Conservation (phyloP, 2,329 filamentous ascomycete species). For the Paracamarosporium sp. region DNA sequence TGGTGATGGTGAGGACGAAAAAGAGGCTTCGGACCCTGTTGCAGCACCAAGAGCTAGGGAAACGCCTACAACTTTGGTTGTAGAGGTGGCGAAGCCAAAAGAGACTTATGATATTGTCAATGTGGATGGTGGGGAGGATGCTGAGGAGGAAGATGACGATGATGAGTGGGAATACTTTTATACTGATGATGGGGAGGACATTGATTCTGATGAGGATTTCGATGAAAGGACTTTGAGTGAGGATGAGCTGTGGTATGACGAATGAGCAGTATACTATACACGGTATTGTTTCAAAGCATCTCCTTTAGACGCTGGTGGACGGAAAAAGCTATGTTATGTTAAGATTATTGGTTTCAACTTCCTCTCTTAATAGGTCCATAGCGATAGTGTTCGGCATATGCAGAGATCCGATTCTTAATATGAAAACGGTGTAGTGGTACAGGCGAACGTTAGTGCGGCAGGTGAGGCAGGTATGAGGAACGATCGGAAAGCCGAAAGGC, state of each 20-base stretch:
- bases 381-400: no score
- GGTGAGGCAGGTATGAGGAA: no score
- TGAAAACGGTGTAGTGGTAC: no score
- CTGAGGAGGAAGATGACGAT: neutral
- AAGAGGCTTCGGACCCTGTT: neutral
- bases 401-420: no score
- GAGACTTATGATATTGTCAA: neutral
- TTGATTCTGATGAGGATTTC: neutral
- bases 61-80: neutral
- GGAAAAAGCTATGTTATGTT: neutral
- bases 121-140: conserved; percentile 1
- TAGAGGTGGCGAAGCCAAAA: neutral
- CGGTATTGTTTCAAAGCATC: neutral
- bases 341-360: neutral
- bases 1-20: neutral
- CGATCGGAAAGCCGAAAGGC: no score
- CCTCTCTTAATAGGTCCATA: no score
- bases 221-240: neutral
- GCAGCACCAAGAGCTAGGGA: neutral
- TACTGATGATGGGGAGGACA: neutral
- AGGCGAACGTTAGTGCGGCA: no score
- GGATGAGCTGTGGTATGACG: neutral
- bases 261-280: no score
- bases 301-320: neutral
- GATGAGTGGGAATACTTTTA: conserved; percentile 6